Evolutionary conservation across 2,329 filamentous ascomycete genomes (phyloP), one percentile per base, ranked within the genome.

Genomic region (Rutstroemia sp.): DNA sequence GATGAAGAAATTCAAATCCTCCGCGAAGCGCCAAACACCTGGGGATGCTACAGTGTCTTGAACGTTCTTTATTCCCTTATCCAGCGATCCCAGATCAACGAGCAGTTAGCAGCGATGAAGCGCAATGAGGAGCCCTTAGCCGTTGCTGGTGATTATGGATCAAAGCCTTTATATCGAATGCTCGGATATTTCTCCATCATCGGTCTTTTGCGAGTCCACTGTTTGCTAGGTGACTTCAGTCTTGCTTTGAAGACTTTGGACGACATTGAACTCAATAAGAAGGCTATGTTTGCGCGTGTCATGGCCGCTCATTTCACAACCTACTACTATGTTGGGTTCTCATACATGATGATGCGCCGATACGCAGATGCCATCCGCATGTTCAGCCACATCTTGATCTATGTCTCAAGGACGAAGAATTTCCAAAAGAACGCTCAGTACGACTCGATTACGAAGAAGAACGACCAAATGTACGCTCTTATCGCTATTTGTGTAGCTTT

Each of bases 261-360:
- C 73, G 92, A 97, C 73, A 97, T 99, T 71, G 94, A 99, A 82
- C 86, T 99, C 69, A 99, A 97, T 82, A 99, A 99, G 82, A 97
- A 97, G 81, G 92, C 94, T 74, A 97, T 97, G 90, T 99, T 99
- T 73, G 92, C 94, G 62, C 90, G 94, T 65, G 94, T 99, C 73
- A 97, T 99, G 94, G 92, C 94, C 54, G 94, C 94, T 58, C 94
- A 99, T 80, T 97, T 97, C 79, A 96, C 92, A 66, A 99, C 94
- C 64, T 99, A 97, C 84, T 99, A 99, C 85, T 97, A 97, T 74
- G 92, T 99, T 62, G 94, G 94, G 66, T 99, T 99, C 85, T 95
- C 90, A 66, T 99, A 99, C 87, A 97, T 99, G 92, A 99, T 99
- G 94, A 95, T 97, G 90, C 91, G 94, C 78, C 90, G 94, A 72